Evolutionary conservation across 1,139 yeast species (phyloP).

Genomic region (Scheffersomyces cryptocercus): DNA sequence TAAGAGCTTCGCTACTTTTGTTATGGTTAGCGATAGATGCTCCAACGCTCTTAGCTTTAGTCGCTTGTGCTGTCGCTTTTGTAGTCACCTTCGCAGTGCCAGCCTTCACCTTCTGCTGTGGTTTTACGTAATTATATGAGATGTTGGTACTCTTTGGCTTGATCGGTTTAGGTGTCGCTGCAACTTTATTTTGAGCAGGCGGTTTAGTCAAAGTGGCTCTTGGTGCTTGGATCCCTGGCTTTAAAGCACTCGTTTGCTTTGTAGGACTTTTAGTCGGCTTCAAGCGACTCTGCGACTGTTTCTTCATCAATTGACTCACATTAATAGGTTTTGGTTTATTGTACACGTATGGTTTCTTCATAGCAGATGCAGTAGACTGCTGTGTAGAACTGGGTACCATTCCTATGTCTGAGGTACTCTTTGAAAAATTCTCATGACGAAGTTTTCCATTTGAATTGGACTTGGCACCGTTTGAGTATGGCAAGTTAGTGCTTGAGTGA

Average conservation of each 20-base stretch:
- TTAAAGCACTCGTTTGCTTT: conserved; percentile 10
- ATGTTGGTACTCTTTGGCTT: conserved; percentile 18
- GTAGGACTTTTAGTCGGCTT: conserved; percentile 21
- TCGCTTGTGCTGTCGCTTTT: conserved; percentile 10
- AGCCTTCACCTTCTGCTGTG: conserved; percentile 3
- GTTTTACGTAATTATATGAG: conserved; percentile 28
- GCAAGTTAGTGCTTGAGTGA: conserved; percentile 1
- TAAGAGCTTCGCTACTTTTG: conserved; percentile 7
- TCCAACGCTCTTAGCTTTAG: conserved; percentile 2
- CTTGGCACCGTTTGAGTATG: background rate
- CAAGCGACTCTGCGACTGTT: conserved; percentile 6
- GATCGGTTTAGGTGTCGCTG: conserved; percentile 4
- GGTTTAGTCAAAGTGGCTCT: conserved; percentile 5
- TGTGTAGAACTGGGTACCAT: background rate
- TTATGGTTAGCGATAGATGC: background rate
- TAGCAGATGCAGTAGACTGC: conserved; percentile 1
- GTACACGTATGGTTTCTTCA: conserved; percentile 33
- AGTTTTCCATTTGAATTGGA: background rate
- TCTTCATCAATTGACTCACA: conserved; percentile 35
- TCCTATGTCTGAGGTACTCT: conserved; percentile 16
- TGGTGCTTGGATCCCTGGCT: conserved; percentile 7
- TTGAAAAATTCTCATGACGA: conserved; percentile 6
- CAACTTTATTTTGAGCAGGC: conserved; percentile 2
- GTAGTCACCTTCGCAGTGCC: conserved; percentile 9
- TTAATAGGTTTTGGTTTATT: conserved; percentile 45